Evolutionary conservation across 306 rosid genomes (phyloP).

Genomic region (Albizia julibrissin): DNA sequence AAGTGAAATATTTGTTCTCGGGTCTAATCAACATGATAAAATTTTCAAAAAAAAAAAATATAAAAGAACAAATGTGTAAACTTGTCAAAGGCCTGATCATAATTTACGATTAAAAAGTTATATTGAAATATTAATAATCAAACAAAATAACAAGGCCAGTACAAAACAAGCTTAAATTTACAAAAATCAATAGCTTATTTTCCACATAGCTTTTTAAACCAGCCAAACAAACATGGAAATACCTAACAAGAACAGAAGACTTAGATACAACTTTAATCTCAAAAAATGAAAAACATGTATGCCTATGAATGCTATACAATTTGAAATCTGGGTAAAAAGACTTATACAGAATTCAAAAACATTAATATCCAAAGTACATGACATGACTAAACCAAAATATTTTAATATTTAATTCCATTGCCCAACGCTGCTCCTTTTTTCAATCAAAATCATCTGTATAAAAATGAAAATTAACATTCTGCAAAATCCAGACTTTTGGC

Average conservation of each 20-base stretch:
- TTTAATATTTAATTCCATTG: not conserved
- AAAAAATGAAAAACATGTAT: not conserved
- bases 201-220: not conserved
- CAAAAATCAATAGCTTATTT: not conserved
- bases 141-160: not conserved
- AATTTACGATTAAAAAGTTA: too few species aligned
- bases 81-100: not conserved
- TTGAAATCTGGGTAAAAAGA: not conserved
- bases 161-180: not conserved
- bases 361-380: too few species aligned
- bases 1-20: not conserved
- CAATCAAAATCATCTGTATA: not conserved
- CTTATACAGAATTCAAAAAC: not conserved
- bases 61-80: not conserved
- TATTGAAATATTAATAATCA: too few species aligned
- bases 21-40: not conserved
- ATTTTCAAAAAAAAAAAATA: not conserved
- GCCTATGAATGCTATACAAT: not conserved
- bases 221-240: not conserved
- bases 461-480: not conserved
- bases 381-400: too few species aligned
- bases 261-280: not conserved
- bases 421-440: not conserved
- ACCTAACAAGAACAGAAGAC: not conserved
- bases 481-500: not conserved